These are phyloP conservation scores for Diaporthe velutina DNA, from an alignment of 2,329 filamentous ascomycete species.

Conservation along the genomic window DNA sequence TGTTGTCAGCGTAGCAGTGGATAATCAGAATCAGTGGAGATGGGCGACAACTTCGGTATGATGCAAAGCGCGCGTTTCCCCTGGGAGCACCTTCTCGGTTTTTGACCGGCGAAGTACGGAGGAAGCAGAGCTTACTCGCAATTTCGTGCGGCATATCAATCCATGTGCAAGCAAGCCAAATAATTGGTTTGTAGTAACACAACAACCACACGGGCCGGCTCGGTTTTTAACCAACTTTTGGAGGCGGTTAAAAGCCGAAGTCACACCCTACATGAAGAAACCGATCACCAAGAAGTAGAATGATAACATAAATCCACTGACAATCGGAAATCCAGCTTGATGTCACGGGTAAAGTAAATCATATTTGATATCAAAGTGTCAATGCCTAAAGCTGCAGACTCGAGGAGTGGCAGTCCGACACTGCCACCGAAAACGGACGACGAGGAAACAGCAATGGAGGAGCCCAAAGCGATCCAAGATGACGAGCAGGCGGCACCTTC, in stretches of 20 bases:
- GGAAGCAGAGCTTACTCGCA: neutral
- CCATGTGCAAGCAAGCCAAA: neutral
- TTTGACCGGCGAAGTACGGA: neutral
- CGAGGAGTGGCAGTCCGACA: neutral
- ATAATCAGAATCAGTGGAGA: neutral
- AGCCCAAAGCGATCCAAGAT: neutral
- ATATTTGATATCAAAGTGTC: neutral
- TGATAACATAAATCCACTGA: neutral
- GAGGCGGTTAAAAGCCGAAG: neutral
- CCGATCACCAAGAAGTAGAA: neutral
- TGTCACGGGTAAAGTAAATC: neutral
- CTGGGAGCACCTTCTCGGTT: neutral
- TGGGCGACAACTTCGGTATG: neutral
- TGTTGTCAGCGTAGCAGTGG: too few species aligned
- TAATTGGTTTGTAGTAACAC: neutral
- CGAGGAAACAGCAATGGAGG: neutral
- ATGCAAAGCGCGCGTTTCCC: neutral
- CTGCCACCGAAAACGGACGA: neutral
- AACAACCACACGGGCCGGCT: neutral
- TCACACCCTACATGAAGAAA: neutral
- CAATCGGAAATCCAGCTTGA: neutral
- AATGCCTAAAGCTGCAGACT: neutral
- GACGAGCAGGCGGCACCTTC: neutral
- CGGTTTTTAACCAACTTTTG: neutral
- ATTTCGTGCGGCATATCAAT: neutral